These are phyloP conservation scores for Leccinum arenicola DNA, from an alignment of 768 basidiomycete genomes.

Conservation along the genomic window DNA sequence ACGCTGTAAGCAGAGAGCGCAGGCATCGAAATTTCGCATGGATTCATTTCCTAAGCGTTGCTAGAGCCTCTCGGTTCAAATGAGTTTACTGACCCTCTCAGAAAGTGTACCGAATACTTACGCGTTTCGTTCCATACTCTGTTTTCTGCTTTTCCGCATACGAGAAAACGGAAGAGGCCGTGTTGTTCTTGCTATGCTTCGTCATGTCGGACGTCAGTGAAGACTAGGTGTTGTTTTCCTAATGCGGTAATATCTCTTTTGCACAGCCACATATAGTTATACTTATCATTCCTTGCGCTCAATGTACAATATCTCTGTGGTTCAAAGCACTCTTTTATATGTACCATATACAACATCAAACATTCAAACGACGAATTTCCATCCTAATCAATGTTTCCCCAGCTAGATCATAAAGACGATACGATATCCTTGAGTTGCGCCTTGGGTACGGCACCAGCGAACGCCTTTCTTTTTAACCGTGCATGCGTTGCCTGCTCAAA, in stretches of 20 bases:
- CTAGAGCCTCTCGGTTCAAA: constrained; percentile 16
- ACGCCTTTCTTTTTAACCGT: constrained; percentile 46
- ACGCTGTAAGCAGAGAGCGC: constrained; percentile 80
- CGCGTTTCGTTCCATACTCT: constrained; percentile 79
- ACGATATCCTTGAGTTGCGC: constrained; percentile 43
- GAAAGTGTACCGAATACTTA: constrained; percentile 30
- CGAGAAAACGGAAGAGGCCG: constrained; percentile 85
- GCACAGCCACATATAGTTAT: background rate
- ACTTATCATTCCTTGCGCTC: background rate
- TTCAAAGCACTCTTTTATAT: background rate
- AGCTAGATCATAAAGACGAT: background rate
- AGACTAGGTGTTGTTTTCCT: background rate
- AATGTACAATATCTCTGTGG: too few relatives aligned
- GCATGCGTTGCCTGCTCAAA: constrained; percentile 57
- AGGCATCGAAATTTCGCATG: constrained; percentile 90
- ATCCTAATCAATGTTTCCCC: background rate
- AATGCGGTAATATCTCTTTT: background rate
- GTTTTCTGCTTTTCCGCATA: constrained; percentile 83
- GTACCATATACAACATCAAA: background rate
- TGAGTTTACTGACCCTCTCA: background rate
- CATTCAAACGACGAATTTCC: background rate
- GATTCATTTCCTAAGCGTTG: constrained; percentile 74
- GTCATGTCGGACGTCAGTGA: constrained; percentile 49
- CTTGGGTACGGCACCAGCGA: constrained; percentile 51
- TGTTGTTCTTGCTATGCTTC: constrained; percentile 89